These are phyloP conservation scores for Sphagnum fallax DNA, from an alignment of 228 moss, liverwort and hornwort species.

Conservation along the genomic window DNA sequence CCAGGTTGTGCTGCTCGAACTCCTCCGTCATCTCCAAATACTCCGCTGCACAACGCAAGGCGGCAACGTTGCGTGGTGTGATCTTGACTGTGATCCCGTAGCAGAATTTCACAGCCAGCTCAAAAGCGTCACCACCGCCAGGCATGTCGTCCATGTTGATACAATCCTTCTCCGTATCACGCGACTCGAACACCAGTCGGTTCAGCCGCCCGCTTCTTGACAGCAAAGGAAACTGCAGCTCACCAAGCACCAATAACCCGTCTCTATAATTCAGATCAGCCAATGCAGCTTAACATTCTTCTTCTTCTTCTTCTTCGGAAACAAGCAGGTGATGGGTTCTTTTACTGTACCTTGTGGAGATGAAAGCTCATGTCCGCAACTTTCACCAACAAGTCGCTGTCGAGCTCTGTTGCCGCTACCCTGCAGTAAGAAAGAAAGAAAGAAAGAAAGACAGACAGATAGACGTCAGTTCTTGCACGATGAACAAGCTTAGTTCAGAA, in stretches of 20 bases:
- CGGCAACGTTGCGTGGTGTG: slow-evolving; percentile 53
- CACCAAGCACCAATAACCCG: background rate
- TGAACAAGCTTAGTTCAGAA: too few species aligned
- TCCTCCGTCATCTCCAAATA: slow-evolving; percentile 72
- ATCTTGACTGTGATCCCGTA: slow-evolving; percentile 62
- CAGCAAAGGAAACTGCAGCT: slow-evolving; percentile 33
- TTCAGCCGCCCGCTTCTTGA: slow-evolving; percentile 45
- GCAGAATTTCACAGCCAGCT: slow-evolving; percentile 72
- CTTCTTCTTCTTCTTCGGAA: background rate
- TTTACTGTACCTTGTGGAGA: slow-evolving; percentile 63
- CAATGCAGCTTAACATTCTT: too few species aligned
- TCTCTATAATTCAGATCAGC: too few species aligned
- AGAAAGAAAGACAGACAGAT: background rate
- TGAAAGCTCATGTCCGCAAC: slow-evolving; percentile 70
- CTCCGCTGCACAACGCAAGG: slow-evolving; percentile 58
- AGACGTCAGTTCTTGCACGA: background rate
- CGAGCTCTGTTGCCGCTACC: slow-evolving; percentile 68
- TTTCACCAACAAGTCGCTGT: slow-evolving; percentile 73
- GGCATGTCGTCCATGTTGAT: slow-evolving; percentile 64
- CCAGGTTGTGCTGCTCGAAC: slow-evolving; percentile 70
- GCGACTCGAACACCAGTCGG: slow-evolving; percentile 39
- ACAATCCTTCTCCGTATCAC: slow-evolving; percentile 45
- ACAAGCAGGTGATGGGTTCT: background rate
- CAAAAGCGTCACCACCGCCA: slow-evolving; percentile 64
- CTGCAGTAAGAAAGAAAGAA: slow-evolving; percentile 22